Evolutionary conservation across 176 grass and related monocot species (phyloP).

Genomic region (Raddia distichophylla): DNA sequence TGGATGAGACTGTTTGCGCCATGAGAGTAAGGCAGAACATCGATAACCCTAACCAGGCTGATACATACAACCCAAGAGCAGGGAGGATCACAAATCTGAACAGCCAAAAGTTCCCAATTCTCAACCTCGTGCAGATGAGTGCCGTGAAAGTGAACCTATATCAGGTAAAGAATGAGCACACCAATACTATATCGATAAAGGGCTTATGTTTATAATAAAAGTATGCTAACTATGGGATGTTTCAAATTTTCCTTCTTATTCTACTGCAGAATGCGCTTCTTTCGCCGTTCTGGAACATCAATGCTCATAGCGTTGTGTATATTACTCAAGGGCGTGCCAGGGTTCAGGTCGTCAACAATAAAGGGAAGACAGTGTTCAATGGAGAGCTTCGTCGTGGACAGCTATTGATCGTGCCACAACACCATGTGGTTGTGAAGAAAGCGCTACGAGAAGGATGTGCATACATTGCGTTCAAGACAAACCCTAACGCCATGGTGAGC

Average conservation of each 20-base stretch:
- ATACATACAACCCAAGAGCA: constrained; percentile 40
- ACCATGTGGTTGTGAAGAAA: constrained; percentile 41
- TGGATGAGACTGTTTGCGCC: constrained; percentile 41
- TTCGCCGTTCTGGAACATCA: constrained; percentile 45
- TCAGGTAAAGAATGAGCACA: constrained; percentile 14
- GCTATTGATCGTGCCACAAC: constrained; percentile 36
- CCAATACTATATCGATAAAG: neutral
- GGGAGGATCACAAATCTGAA: constrained; percentile 42
- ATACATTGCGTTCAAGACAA: constrained; percentile 45
- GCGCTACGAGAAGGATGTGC: constrained; percentile 24
- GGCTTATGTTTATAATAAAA: neutral
- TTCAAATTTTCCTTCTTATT: neutral
- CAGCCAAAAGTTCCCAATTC: constrained; percentile 48
- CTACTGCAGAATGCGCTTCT: constrained; percentile 35
- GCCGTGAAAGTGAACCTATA: constrained; percentile 37
- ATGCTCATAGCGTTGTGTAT: constrained; percentile 40
- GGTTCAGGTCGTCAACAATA: constrained; percentile 39
- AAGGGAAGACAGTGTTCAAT: constrained; percentile 35
- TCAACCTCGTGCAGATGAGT: constrained; percentile 51
- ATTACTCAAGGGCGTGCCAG: constrained; percentile 29
- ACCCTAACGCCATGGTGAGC: constrained; percentile 43
- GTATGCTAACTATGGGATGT: neutral
- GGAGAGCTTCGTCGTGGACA: constrained; percentile 37
- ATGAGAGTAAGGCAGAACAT: constrained; percentile 46
- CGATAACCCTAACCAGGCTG: constrained; percentile 21